These are phyloP conservation scores for Metschnikowia colocasiae DNA, from an alignment of 805 yeast species.

Conservation along the genomic window DNA sequence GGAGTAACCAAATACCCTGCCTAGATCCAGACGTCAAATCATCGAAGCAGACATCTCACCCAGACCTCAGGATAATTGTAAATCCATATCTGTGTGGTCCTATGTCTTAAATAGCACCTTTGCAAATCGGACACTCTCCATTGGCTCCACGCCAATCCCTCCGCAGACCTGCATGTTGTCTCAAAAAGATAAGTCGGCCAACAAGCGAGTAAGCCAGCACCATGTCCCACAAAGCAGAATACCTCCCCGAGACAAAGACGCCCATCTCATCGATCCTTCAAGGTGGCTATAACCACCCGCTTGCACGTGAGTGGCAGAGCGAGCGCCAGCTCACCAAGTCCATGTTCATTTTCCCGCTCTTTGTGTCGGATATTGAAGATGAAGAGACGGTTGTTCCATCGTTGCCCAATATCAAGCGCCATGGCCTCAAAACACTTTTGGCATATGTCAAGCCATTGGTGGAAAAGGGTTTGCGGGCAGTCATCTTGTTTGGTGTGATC, in stretches of 20 bases:
- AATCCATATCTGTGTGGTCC: too few relatives aligned
- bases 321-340: constrained; percentile 78
- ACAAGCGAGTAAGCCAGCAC: background rate
- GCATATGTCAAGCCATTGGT: constrained; percentile 70
- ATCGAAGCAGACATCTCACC: too few relatives aligned
- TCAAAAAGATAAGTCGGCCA: too few relatives aligned
- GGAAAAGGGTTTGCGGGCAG: constrained; percentile 77
- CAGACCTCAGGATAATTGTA: too few relatives aligned
- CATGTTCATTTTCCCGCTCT: constrained; percentile 91
- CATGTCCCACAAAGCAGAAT: constrained; percentile 73
- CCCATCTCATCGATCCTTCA: constrained; percentile 71
- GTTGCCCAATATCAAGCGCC: constrained; percentile 83
- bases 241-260: constrained; percentile 53
- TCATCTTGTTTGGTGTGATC: constrained; percentile 90
- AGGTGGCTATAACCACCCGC: constrained; percentile 92
- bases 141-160: too few relatives aligned
- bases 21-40: too few relatives aligned
- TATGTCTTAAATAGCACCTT: too few relatives aligned
- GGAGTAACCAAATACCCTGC: too few relatives aligned
- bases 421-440: constrained; percentile 74
- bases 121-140: too few relatives aligned
- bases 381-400: constrained; percentile 73
- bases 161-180: too few relatives aligned
- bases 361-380: constrained; percentile 75
- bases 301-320: constrained; percentile 86